phyloP scores from a whole-genome alignment of 306 rosid species.

The Abrus precatorius region DNA sequence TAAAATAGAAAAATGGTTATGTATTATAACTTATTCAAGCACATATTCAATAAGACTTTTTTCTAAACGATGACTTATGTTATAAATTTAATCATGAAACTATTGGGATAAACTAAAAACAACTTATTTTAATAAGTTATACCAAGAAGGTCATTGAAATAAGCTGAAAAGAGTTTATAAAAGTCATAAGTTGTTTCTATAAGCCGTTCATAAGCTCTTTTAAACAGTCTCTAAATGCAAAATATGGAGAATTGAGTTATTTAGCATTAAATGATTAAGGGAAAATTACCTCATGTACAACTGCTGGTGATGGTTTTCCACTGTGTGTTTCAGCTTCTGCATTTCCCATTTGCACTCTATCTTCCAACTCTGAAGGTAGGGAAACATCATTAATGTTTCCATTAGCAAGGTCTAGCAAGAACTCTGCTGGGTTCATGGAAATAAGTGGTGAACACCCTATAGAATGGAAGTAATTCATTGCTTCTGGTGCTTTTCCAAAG shows the following conservation, averaged over 20 bases:
- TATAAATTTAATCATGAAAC: not conserved
- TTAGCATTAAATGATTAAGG: not conserved
- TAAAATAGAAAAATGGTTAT: not conserved
- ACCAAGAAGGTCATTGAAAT: too few species aligned
- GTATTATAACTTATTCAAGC: too few species aligned
- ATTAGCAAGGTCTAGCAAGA: constrained; percentile 92
- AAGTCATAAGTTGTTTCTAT: too few species aligned
- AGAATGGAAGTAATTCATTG: constrained; percentile 82
- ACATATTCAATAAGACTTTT: too few species aligned
- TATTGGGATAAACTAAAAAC: too few species aligned
- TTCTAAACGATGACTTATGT: too few species aligned
- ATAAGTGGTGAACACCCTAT: constrained; percentile 91
- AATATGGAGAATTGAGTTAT: too few species aligned
- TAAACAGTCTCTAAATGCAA: too few species aligned
- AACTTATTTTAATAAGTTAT: too few species aligned
- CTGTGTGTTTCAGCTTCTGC: constrained; percentile 61
- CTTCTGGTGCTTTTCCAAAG: constrained; percentile 93
- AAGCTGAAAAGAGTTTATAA: too few species aligned
- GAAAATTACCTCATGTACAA: constrained; percentile 83
- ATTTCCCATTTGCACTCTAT: constrained; percentile 77
- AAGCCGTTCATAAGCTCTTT: too few species aligned
- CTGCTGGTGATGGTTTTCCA: constrained; percentile 84
- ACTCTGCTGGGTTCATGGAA: constrained; percentile 98
- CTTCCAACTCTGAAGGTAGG: constrained; percentile 91
- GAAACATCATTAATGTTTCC: constrained; percentile 90